Evolutionary conservation across 1,284 basidiomycete genomes (phyloP), one percentile per base, ranked within the genome.

Genomic region (Flammula alnicola): DNA sequence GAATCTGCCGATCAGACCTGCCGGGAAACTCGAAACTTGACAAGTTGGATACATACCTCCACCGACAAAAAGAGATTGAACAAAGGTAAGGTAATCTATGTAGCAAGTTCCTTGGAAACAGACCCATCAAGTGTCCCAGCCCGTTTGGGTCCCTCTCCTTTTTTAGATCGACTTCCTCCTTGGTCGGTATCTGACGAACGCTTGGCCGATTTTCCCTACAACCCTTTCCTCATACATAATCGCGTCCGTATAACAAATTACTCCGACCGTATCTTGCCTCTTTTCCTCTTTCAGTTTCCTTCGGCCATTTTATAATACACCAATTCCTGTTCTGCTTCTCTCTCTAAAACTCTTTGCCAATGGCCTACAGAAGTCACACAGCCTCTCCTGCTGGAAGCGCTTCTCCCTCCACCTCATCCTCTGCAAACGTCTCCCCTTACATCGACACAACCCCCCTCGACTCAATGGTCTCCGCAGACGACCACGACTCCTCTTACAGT

Each of bases 351-450:
- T 10, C 20, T 22, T 35, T 37, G 32, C 59, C 51, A 57, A 76
- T 76, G 74, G 72, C 72, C 41, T 70, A 70, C 64, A 65, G 67
- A 63, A 70, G 63, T 52, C 63, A 66, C 42, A 64, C 63, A 42
- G 58, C 68, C 33, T 72, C 75, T 44, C 67, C 74, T 39, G 76
- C 71, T 45, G 70, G 64, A 30, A 79, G 78, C 53, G 70, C 65
- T 41, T 77, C 78, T 20, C 73, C 79, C 14, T 72, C 79, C 0
- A 67, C 76, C 16, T 71, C 71, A 38, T 75, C 71, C 55, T 70
- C 72, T 22, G 73, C 76, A 31, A 72, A 77, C 40, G 60, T 69
- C 29, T 69, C 75, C 8, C 66, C 71, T 20, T 65, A 65, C 54
- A 58, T 64, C 38, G 54, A 72, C 8, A 44, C 72, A 14, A 59